Base-by-base conservation (phyloP, 1,284 basidiomycete species). In the Malassezia nana region DNA sequence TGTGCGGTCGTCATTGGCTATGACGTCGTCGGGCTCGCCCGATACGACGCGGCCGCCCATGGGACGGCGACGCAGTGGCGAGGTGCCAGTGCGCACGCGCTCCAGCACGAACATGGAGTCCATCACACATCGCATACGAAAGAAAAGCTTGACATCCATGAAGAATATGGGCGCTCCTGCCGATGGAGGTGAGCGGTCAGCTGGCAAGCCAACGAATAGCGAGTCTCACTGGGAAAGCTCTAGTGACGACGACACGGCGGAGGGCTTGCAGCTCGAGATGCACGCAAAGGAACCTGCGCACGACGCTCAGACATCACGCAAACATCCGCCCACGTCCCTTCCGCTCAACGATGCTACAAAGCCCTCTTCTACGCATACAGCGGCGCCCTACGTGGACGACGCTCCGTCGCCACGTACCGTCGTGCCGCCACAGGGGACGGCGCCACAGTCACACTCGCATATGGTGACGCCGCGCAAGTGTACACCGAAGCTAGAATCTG, bases 71-170 rank as follows among this genome's bases (percentile, higher is more conserved):
- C 31, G 18, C 18, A 47, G 20, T 15, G 30, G 31, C 9, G 38
- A 47, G 1, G 25, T 15, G 8, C 45, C 45, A 7, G 12, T 15
- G 22, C 45, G 45, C 12, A n/a, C 31, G 26, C 26, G 33, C 2
- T 47, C 45, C 10, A 20, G 28, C 24, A 38, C 45, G 2, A 47
- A 38, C 26, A 33, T 47, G 13, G 45, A 47, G 15, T 22, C 45
- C 4, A 26, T 45, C 15, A n/a, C 29, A 13, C 43, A 29, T 4
- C 43, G 43, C 25, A 15, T n/a, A 9, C 43, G 43, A 2, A 31
- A 30, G 18, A 38, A 38, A 13, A 26, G 25, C 25, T 18, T 16
- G 3, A 45, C 18, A 18, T 45, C 43, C 12, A 29, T 13, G 4
- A 30, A n/a, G 16, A 29, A n/a, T 12, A 40, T 40, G n/a, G n/a